phyloP scores from a whole-genome alignment of 2,329 filamentous ascomycete species.

The Penicillium sp. region DNA sequence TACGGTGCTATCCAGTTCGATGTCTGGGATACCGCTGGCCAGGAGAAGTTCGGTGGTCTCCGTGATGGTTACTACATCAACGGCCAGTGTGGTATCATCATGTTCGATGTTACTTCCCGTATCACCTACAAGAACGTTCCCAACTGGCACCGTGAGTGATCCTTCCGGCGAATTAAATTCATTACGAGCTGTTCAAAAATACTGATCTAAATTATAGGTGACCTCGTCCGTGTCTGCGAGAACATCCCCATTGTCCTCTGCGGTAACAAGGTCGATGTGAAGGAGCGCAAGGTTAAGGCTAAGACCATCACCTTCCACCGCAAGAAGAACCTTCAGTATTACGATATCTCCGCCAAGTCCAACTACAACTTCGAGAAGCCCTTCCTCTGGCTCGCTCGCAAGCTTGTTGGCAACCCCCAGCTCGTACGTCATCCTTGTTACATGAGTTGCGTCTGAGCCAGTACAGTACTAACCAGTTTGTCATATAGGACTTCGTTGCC shows the following conservation, averaged over 20 bases:
- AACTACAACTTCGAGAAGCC: constrained; percentile 99
- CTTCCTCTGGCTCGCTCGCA: constrained; percentile 98
- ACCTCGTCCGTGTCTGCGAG: constrained; percentile 98
- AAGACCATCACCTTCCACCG: constrained; percentile 99
- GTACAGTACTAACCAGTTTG: constrained; percentile 22
- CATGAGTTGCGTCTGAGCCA: constrained; percentile 16
- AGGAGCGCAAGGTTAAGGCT: constrained; percentile 99
- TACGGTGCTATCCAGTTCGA: constrained; percentile 96
- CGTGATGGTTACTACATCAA: constrained; percentile 99
- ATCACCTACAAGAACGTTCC: constrained; percentile 99
- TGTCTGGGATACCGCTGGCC: constrained; percentile 97
- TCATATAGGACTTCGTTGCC: constrained; percentile 82
- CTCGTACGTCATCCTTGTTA: constrained; percentile 58
- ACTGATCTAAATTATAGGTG: constrained; percentile 56
- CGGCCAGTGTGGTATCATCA: constrained; percentile 99
- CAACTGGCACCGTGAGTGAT: constrained; percentile 96
- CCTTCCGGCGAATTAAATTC: not conserved
- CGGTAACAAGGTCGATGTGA: constrained; percentile 99
- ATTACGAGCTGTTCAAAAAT: constrained; percentile 1
- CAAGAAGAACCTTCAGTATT: constrained; percentile 99
- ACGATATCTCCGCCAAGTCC: constrained; percentile 99
- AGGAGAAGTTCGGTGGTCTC: constrained; percentile 99
- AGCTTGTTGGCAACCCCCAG: constrained; percentile 89
- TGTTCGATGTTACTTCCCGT: constrained; percentile 99
- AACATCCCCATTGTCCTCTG: constrained; percentile 97